phyloP scores from a whole-genome alignment of 2,329 filamentous ascomycete species.

The Xylariaceae sp. region DNA sequence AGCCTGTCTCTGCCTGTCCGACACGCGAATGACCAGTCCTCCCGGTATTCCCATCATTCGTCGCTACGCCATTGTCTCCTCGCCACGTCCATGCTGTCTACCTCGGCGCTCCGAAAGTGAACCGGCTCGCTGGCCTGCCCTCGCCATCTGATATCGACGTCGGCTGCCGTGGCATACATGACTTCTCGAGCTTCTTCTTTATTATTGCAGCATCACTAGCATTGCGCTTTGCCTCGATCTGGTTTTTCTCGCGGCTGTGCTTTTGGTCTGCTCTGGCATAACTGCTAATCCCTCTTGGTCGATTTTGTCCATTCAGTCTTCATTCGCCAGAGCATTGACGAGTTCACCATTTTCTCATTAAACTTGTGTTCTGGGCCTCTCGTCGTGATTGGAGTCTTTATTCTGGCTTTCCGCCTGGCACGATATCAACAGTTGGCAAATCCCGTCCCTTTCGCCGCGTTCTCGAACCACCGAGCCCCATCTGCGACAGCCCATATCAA shows the following conservation, averaged over 20 bases:
- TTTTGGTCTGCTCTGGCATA: constrained; percentile 1
- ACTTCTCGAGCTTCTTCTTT: background rate
- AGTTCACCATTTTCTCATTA: background rate
- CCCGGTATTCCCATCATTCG: constrained; percentile 6
- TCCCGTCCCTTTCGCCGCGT: constrained; percentile 4
- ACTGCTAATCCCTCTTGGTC: background rate
- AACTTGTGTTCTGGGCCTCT: background rate
- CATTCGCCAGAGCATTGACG: background rate
- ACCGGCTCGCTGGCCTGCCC: background rate
- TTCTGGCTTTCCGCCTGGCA: background rate
- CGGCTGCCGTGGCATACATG: background rate
- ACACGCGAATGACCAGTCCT: constrained; percentile 8
- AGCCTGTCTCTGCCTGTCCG: constrained; percentile 8
- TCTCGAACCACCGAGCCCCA: constrained; percentile 20
- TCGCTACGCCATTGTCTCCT: constrained; percentile 1
- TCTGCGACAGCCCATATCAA: constrained; percentile 42
- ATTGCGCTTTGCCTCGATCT: constrained; percentile 12
- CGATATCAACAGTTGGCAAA: constrained; percentile 1
- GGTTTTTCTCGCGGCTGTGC: background rate
- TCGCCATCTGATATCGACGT: background rate
- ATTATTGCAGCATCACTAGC: constrained; percentile 12
- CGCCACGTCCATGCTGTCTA: constrained; percentile 4
- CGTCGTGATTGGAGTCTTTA: constrained; percentile 4
- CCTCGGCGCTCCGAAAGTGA: background rate
- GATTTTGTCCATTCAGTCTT: background rate